Base-by-base conservation (phyloP, 1,284 basidiomycete genomes). In the Tilletia horrida region DNA sequence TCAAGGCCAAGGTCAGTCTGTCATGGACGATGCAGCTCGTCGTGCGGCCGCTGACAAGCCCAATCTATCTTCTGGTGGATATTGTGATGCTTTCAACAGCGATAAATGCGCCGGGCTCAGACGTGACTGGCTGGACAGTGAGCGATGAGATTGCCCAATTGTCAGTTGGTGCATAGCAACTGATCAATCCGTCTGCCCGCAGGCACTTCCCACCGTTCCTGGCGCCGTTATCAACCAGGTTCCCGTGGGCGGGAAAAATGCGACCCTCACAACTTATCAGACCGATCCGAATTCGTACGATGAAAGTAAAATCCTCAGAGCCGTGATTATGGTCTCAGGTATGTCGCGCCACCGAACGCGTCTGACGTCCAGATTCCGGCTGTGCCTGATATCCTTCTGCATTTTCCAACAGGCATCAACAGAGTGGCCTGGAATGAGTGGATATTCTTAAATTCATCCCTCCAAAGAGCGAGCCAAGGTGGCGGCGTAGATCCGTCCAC, bases 391-490 rank as follows among this genome's bases (percentile, higher is more conserved):
- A 27, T 23, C 21, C 13, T 11, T 29, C 52, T 50, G 52, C 23
- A 9, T 6, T n/a, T n/a, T n/a, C n/a, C 7, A 11, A 21, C 18
- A 55, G 52, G 52, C 25, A 55, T 59, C 23, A 29, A 66, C 25
- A 21, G 67, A 3, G 50, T 40, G 11, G 55, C 64, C 8, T 68
- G 67, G 67, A 79, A 80, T 63, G 71, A 77, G 69, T 79, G 71
- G 71, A 63, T 72, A 14, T 80, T 75, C 66, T 57, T 74, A n/a
- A 73, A 76, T 63, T 27, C 76, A 6, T 71, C 79, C 2, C 69
- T 76, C 3, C 66, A 69, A 47, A 47, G 71, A 2, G 74, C 71
- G 0, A 67, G 64, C 1, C 66, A 69, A 27, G 73, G 73, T 1
- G 75, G 75, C 0, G 71, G 59, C n/a, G 73, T 79, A 27, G 63